Base-by-base conservation (phyloP, 306 rosid genomes). In the Herpetospermum pedunculosum region DNA sequence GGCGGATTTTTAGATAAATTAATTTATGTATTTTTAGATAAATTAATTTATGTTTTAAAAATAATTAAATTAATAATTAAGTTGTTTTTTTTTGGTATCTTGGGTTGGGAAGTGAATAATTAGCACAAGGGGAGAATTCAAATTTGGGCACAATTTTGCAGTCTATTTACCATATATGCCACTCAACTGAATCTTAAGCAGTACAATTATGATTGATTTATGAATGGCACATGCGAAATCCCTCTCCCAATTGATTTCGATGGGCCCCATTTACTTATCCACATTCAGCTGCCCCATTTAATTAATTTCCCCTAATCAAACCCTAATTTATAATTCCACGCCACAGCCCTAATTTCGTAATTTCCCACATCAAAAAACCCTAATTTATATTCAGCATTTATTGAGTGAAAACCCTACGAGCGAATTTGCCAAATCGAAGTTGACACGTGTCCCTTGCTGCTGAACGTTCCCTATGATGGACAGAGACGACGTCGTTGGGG, bases 361-460 rank as follows among this genome's bases (percentile, higher is more conserved):
- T 2, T 70, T 70, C 74, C 16, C 25, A 12, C 12, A 35, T 38
- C 73, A 63, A 23, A 65, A 64, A 63, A 63, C 37, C 50, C 53
- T 68, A 68, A 62, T 18, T 34, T 9, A 34, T 18, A 34, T 8
- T 15, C 72, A 94, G 71, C 98, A 94, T 14, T 89, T 89, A 48
- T 78, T 83, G 40, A 92, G 68, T 1, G 99, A 83, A 85, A 94
- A 94, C 10, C 84, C 98, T 34, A 94, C 82, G 2, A 80, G n/a
- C 1, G 77, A 72, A 32, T 86, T 86, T 0, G 83, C 88, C 25
- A 89, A 77, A 79, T 94, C 95, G 9, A 77, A 88, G 57, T 78
- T 88, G 89, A 94, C 99, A 88, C 99, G 99, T 77, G 88, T 94
- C 85, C 97, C 99, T 19, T 94, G 99, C 41, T 94, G 99, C 85